Conservation (phyloP, 139 green algal species). For the Picochlorum sp. region DNA sequence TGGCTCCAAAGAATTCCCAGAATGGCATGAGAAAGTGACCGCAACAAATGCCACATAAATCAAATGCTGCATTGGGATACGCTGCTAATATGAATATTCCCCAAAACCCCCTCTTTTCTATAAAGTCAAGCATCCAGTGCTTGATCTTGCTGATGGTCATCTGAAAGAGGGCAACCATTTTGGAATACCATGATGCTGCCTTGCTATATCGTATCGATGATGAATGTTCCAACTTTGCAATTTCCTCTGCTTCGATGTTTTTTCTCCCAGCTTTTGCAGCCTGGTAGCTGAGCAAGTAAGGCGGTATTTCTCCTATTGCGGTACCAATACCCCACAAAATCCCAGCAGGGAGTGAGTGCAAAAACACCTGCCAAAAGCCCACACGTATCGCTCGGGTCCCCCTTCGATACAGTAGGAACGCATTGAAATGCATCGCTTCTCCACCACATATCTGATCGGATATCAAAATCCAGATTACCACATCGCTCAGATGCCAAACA, state of each 20-base stretch:
- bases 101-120: slow-evolving; percentile 69
- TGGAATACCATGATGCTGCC: background rate
- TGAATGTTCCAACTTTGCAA: slow-evolving; percentile 16
- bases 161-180: slow-evolving; percentile 3
- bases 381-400: slow-evolving; percentile 27
- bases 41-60: slow-evolving; percentile 89
- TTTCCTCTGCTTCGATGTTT: slow-evolving; percentile 48
- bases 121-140: slow-evolving; percentile 77
- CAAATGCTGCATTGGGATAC: slow-evolving; percentile 85
- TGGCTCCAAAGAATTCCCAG: slow-evolving; percentile 82
- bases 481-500: slow-evolving; percentile 80
- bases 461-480: slow-evolving; percentile 64
- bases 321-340: slow-evolving; percentile 86
- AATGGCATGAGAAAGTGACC: slow-evolving; percentile 87
- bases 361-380: slow-evolving; percentile 5
- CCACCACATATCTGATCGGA: slow-evolving; percentile 70
- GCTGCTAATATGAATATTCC: slow-evolving; percentile 81
- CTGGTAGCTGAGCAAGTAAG: slow-evolving; percentile 76
- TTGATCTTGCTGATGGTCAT: slow-evolving; percentile 41
- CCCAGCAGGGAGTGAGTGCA: slow-evolving; percentile 50
- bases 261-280: slow-evolving; percentile 58
- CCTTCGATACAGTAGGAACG: background rate
- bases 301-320: slow-evolving; percentile 81
- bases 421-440: slow-evolving; percentile 63
- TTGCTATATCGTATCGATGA: background rate